These are phyloP conservation scores for Trapa incisa DNA, from an alignment of 345 rosid species.

Conservation along the genomic window DNA sequence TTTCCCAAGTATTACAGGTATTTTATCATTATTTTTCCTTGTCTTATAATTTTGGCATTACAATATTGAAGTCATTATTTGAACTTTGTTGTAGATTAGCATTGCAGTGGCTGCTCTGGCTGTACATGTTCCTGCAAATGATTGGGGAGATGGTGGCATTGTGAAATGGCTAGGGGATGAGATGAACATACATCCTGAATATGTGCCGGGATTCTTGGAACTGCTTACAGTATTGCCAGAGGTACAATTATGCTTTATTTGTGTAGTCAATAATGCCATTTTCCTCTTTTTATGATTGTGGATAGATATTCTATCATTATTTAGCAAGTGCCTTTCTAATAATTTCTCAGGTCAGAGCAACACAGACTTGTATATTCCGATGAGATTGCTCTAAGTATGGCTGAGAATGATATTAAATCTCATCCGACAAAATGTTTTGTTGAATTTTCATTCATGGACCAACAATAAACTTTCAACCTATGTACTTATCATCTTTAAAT, in stretches of 20 bases:
- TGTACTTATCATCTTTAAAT: too few relatives aligned
- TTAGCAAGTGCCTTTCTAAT: not conserved
- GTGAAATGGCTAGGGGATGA: constrained; percentile 85
- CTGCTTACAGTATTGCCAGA: constrained; percentile 91
- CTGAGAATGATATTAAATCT: not conserved
- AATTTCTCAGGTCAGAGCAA: not conserved
- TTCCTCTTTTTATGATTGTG: not conserved
- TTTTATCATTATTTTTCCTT: not conserved
- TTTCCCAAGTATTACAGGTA: too few relatives aligned
- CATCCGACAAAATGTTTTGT: not conserved
- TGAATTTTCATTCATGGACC: not conserved
- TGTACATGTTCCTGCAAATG: constrained; percentile 90
- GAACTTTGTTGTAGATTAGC: constrained; percentile 64
- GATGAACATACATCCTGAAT: constrained; percentile 90
- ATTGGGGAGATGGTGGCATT: constrained; percentile 95
- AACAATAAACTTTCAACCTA: too few relatives aligned
- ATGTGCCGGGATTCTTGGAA: constrained; percentile 93
- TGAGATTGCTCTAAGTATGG: not conserved
- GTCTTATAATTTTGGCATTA: not conserved
- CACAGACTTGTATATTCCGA: not conserved
- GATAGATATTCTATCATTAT: not conserved
- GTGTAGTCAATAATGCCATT: not conserved
- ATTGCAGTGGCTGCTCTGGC: constrained; percentile 99
- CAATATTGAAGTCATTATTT: not conserved
- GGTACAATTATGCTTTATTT: constrained; percentile 29